phyloP scores from a whole-genome alignment of 805 yeast species.

The Wickerhamomyces sydowiorum region DNA sequence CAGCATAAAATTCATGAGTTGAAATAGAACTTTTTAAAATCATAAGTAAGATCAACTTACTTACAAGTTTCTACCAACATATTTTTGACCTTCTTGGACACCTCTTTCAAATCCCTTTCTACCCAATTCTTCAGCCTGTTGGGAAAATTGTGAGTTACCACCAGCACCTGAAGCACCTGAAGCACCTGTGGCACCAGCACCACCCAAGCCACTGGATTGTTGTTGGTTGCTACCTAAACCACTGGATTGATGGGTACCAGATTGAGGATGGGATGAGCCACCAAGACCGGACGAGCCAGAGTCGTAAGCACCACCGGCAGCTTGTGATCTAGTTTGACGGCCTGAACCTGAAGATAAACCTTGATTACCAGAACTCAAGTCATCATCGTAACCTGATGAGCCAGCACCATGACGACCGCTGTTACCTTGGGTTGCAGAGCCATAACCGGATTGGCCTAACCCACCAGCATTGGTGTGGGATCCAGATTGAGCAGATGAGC shows the following conservation, averaged over 20 bases:
- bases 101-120: constrained; percentile 18
- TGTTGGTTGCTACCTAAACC: neutral
- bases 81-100: constrained; percentile 20
- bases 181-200: constrained; percentile 2
- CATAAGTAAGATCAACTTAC: neutral
- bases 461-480: neutral
- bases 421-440: neutral
- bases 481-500: too few species aligned
- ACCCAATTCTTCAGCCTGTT: constrained; percentile 16
- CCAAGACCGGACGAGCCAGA: neutral
- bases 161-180: constrained; percentile 3
- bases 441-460: neutral
- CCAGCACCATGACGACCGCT: neutral
- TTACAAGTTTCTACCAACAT: constrained; percentile 20
- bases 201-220: neutral
- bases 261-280: neutral
- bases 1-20: neutral
- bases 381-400: neutral
- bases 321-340: constrained; percentile 23
- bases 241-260: neutral
- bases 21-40: neutral
- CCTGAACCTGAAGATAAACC: constrained; percentile 2
- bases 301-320: neutral
- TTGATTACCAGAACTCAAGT: neutral
- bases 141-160: constrained; percentile 3